A percentile compares a stretch with the other conserved stretches of the same genome.
Evolutionary conservation across 441 rosid genomes (phyloP).

Genomic region (Gossypium gossypioides): DNA sequence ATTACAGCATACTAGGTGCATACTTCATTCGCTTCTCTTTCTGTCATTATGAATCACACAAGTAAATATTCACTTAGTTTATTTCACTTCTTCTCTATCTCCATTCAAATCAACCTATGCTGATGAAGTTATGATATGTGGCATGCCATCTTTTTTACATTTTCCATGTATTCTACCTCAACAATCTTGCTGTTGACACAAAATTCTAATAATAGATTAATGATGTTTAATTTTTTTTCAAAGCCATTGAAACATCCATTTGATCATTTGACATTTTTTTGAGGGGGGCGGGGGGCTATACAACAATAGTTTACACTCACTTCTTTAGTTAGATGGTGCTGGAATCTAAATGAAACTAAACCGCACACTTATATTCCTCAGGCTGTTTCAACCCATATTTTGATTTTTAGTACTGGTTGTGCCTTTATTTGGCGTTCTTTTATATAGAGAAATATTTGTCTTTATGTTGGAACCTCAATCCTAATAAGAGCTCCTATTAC

Average conservation of each 20-base stretch:
- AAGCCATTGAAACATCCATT: neutral
- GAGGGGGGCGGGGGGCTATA: neutral
- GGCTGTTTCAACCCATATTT: neutral
- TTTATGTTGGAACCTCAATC: neutral
- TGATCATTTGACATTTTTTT: neutral
- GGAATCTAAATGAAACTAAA: neutral
- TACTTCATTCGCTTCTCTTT: neutral
- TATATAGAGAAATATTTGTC: neutral
- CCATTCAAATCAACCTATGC: neutral
- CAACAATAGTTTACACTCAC: neutral
- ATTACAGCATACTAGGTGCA: neutral
- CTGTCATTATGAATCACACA: neutral
- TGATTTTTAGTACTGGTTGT: neutral
- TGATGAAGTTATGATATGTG: neutral
- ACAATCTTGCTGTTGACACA: neutral
- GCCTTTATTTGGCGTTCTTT: neutral
- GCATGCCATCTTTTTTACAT: neutral
- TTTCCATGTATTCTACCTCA: neutral
- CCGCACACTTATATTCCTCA: neutral
- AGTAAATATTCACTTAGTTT: neutral
- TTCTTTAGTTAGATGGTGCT: neutral
- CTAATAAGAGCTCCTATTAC: conserved; percentile 17
- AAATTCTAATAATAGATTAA: neutral
- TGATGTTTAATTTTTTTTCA: neutral
- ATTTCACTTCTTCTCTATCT: neutral